Percentiles rank a stretch among this genome's conserved stretches.
Evolutionary conservation across 2,329 filamentous ascomycete species (phyloP).

Genomic region (Ophioceras dolichostomum): DNA sequence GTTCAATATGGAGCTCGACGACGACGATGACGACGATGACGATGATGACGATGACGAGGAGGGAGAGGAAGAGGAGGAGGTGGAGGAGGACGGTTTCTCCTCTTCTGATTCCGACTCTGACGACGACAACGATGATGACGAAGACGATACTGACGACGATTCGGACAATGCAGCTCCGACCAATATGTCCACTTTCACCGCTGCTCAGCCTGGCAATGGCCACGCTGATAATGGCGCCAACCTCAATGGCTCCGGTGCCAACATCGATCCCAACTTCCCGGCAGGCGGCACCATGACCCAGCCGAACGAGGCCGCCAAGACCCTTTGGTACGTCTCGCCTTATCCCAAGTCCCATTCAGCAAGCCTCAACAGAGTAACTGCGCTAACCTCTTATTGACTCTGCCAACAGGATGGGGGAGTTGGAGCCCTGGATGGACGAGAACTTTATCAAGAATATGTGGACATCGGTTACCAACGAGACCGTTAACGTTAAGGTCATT

Average conservation of each 20-base stretch:
- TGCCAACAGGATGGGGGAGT: constrained; percentile 94
- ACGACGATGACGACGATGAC: too few species aligned
- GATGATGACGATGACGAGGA: too few species aligned
- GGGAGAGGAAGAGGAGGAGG: too few species aligned
- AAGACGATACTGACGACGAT: too few species aligned
- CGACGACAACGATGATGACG: too few species aligned
- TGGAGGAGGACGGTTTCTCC: constrained; percentile 1
- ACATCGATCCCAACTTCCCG: constrained; percentile 12
- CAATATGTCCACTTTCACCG: constrained; percentile 9
- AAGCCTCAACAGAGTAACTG: too few species aligned
- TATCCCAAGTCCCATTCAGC: too few species aligned
- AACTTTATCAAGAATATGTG: constrained; percentile 95
- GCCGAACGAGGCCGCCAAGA: constrained; percentile 38
- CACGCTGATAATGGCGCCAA: constrained; percentile 9
- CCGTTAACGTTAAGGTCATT: constrained; percentile 98
- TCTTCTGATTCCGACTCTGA: background rate
- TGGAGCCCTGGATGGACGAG: constrained; percentile 98
- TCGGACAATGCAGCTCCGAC: too few species aligned
- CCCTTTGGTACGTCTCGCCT: constrained; percentile 34
- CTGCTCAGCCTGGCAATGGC: constrained; percentile 8
- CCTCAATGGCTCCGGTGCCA: constrained; percentile 15
- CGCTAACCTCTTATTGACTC: constrained; percentile 6
- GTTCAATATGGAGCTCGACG: too few species aligned
- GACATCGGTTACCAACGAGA: constrained; percentile 77
- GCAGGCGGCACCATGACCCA: constrained; percentile 9